A percentile compares a stretch with the other conserved stretches of the same genome.
These are phyloP conservation scores for Aspergillus asperescens DNA, from an alignment of 495 filamentous ascomycete species.

Conservation along the genomic window DNA sequence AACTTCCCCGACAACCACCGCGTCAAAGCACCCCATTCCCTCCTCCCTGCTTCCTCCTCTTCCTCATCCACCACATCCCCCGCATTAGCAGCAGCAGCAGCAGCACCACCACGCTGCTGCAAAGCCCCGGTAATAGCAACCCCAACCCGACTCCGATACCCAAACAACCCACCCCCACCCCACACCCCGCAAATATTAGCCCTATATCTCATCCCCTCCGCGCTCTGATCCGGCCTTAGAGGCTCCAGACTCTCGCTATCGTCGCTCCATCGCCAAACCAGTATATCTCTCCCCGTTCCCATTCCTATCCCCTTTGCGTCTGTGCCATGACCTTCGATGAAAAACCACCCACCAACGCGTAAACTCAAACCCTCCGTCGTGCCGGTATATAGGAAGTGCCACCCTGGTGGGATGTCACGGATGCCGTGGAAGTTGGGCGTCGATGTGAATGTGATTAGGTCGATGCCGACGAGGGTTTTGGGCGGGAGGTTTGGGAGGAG, in stretches of 20 bases:
- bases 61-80: slow-evolving; percentile 26
- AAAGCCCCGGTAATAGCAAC: neutral
- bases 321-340: slow-evolving; percentile 29
- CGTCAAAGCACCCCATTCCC: slow-evolving; percentile 42
- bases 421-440: slow-evolving; percentile 55
- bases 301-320: slow-evolving; percentile 8
- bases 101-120: neutral
- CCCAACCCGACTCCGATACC: slow-evolving; percentile 35
- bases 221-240: slow-evolving; percentile 22
- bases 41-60: slow-evolving; percentile 27
- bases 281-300: slow-evolving; percentile 26
- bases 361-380: slow-evolving; percentile 52
- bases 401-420: slow-evolving; percentile 51
- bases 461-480: slow-evolving; percentile 47
- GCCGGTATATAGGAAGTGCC: slow-evolving; percentile 59
- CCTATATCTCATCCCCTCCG: slow-evolving; percentile 38
- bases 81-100: neutral
- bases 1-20: slow-evolving; percentile 32
- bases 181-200: slow-evolving; percentile 39
- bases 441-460: slow-evolving; percentile 51
- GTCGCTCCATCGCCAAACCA: slow-evolving; percentile 45
- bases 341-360: slow-evolving; percentile 59
- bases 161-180: slow-evolving; percentile 39
- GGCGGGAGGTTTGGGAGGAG: slow-evolving; percentile 45
- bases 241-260: slow-evolving; percentile 31